Evolutionary conservation across 179 eudicot genomes (phyloP), one percentile per base, ranked within the genome.

Genomic region (Amaranthus tricolor): DNA sequence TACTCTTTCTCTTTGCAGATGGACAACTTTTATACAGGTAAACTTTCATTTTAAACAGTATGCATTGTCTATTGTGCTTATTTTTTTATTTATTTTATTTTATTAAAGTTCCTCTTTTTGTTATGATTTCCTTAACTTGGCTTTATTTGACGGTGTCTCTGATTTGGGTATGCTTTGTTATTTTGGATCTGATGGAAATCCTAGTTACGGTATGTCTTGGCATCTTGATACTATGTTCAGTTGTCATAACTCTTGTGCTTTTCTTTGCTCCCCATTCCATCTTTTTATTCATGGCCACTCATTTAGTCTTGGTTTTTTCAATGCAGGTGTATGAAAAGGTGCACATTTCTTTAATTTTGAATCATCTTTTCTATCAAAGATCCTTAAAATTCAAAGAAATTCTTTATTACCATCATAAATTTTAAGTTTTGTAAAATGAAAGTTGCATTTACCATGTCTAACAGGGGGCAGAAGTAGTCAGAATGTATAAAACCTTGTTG

Each of bases 401-500:
- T 13, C 9, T 47, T 31, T 62, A 11, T 10, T 52, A 65, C 17
- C 24, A 1, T 40, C 15, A 12, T 64, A 13, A 45, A 70, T 9
- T 9, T 5, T 20, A 3, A 12, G 48, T 70, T 73, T 70, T 81
- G 57, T 45, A 14, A 11, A 54, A 57, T 78, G 44, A 57, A 9
- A 21, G 48, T 55, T 47, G 59, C 66, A 62, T 54, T 80, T 12
- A 6, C 55, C 64, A 52, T 72, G 16, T 70, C 7, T 58, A 55
- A 74, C 83, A 94, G 93, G 99, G 99, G 73, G 99, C 99, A 62
- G 99, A 96, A 90, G 99, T 93, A 70, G 98, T 96, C 79, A 86
- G 98, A 85, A 96, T 96, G 99, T 96, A 96, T 85, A 96, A 96
- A 85, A 96, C 99, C 67, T 82, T 96, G 79, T 81, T 96, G 71